phyloP scores from a whole-genome alignment of 2,329 filamentous ascomycete species.

The Fusarium redolens region DNA sequence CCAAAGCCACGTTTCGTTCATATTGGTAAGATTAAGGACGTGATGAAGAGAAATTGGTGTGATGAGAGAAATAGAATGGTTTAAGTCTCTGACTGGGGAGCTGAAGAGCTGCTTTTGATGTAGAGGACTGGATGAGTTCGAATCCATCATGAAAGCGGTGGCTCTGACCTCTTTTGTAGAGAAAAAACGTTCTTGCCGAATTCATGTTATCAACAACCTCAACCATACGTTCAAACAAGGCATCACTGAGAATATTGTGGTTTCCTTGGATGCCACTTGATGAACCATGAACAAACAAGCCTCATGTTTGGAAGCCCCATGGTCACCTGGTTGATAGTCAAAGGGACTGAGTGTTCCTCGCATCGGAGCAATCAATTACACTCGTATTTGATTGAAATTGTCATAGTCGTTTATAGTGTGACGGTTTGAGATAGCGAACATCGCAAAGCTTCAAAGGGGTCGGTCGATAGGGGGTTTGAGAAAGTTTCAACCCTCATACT shows the following conservation, averaged over 20 bases:
- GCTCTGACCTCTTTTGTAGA: no score
- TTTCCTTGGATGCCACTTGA: not conserved
- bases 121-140: no score
- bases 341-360: not conserved
- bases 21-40: no score
- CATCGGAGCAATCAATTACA: not conserved
- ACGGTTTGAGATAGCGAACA: not conserved
- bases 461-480: not conserved
- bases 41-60: no score
- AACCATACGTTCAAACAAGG: no score
- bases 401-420: not conserved
- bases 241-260: not conserved
- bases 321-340: not conserved
- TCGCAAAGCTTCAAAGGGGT: not conserved
- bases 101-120: no score
- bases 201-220: no score
- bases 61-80: no score
- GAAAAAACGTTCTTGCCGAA: no score
- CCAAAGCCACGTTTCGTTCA: no score
- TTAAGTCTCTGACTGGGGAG: no score
- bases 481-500: slow-evolving; percentile 10
- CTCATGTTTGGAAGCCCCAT: not conserved
- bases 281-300: not conserved
- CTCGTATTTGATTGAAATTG: slow-evolving; percentile 12
- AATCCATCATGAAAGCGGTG: no score